Evolutionary conservation across 2,329 filamentous ascomycete genomes (phyloP).

Genomic region (Neophaeococcomyces mojaviensis): DNA sequence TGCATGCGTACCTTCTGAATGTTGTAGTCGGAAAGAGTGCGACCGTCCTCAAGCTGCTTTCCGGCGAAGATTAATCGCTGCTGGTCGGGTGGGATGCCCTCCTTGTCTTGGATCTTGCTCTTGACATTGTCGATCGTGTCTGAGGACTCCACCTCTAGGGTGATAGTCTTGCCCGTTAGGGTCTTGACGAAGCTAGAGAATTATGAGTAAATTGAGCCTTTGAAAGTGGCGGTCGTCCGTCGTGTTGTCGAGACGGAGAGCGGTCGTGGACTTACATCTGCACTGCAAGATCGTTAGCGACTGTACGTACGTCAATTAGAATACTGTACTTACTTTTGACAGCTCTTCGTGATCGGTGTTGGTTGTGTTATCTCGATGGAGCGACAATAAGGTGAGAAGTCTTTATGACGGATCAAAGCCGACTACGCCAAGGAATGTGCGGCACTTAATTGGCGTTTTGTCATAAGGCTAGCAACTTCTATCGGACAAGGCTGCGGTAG

Average conservation of each 20-base stretch:
- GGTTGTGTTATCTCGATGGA: slow-evolving; percentile 1
- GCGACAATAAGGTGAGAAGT: background rate
- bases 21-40: slow-evolving; percentile 96
- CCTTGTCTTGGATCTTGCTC: slow-evolving; percentile 99
- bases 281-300: slow-evolving; percentile 49
- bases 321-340: slow-evolving; percentile 7
- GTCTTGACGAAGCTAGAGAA: slow-evolving; percentile 92
- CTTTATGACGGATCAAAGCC: background rate
- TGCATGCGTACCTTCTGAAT: slow-evolving; percentile 79
- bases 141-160: slow-evolving; percentile 96
- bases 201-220: slow-evolving; percentile 6
- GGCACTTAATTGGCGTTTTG: too few relatives aligned
- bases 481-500: too few relatives aligned
- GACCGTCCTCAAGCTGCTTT: slow-evolving; percentile 98
- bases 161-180: slow-evolving; percentile 99
- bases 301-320: background rate
- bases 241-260: slow-evolving; percentile 26
- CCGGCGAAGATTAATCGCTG: slow-evolving; percentile 98
- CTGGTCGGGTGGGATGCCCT: slow-evolving; percentile 95
- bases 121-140: slow-evolving; percentile 99
- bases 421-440: background rate
- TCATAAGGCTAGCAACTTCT: too few relatives aligned
- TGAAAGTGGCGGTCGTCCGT: slow-evolving; percentile 18
- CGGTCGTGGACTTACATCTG: slow-evolving; percentile 65
- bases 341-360: slow-evolving; percentile 2